Evolutionary conservation across 495 filamentous ascomycete species (phyloP), one percentile per base, ranked within the genome.

Genomic region (Jackrogersella multiformis): DNA sequence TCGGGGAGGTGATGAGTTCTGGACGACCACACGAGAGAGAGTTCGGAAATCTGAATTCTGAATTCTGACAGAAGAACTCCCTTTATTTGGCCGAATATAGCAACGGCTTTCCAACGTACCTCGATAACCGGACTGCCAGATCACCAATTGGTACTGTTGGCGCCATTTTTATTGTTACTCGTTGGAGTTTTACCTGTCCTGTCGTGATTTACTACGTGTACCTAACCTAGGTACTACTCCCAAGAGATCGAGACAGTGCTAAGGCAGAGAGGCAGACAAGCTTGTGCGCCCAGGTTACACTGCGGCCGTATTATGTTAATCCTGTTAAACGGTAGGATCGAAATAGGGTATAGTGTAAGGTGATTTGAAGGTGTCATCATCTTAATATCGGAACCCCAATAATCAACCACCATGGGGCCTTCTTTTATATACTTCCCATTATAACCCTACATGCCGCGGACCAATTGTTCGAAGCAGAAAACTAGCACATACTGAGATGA

Each of bases 401-500:
- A 6, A 4, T n/a, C 26, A 23, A 30, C 34, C 34, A 23, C 18
- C 49, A 39, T 48, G 21, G 6, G 7, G 13, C 1, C 5, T 12
- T 10, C 21, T 35, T 15, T 34, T 41, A 18, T 51, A 28, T 9
- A 15, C 10, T 42, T 39, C 49, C 32, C 5, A 36, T 34, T 4
- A 56, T 44, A n/a, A 30, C 38, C 36, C 28, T 57, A 56, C 45
- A 23, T 38, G 13, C 34, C 5, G 9, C 4, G 9, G 44, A 48
- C 46, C 46, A 51, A 63, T 54, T 48, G 23, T 59, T 16, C 15
- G 52, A 34, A 48, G 39, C 44, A 8, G 8, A 66, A 28, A 56
- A n/a, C n/a, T n/a, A 8, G 7, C 32, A 63, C 20, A 42, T 34
- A 54, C 45, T 48, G 10, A 24, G 60, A 64, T 69, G 66, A 69